Percentiles rank a stretch among this genome's conserved stretches.
Conservation (phyloP, 2,329 filamentous ascomycete genomes). For the Hypomyces rosellus region DNA sequence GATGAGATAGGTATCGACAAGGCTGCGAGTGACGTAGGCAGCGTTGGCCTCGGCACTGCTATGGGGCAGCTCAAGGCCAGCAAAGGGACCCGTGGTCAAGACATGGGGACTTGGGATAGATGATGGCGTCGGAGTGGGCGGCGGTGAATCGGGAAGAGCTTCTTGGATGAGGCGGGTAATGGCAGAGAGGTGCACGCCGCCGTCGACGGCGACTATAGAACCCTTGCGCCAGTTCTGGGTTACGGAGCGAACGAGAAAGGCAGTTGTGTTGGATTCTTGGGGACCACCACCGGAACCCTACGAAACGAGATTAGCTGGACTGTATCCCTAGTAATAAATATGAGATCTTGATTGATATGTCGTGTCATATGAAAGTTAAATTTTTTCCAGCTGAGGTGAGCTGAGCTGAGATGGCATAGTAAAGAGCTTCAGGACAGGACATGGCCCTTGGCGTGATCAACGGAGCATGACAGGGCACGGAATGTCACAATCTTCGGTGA, state of each 20-base stretch:
- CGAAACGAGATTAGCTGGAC: conserved; percentile 20
- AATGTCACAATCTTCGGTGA: too few relatives aligned
- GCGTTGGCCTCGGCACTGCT: conserved; percentile 69
- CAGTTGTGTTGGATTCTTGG: conserved; percentile 81
- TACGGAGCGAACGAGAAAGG: conserved; percentile 78
- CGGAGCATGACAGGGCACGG: too few relatives aligned
- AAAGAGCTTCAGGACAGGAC: not conserved
- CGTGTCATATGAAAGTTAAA: conserved; percentile 2
- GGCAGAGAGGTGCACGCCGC: conserved; percentile 79
- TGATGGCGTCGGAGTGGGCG: conserved; percentile 13
- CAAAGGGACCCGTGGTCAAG: conserved; percentile 67
- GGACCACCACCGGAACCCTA: conserved; percentile 89
- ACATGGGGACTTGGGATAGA: conserved; percentile 38
- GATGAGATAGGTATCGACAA: conserved; percentile 84
- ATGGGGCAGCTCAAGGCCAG: conserved; percentile 65
- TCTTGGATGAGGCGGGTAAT: conserved; percentile 73
- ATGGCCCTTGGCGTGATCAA: conserved; percentile 2
- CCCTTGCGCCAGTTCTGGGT: conserved; percentile 72
- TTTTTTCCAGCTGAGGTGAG: not conserved
- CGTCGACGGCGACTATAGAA: conserved; percentile 87
- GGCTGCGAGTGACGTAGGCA: conserved; percentile 66
- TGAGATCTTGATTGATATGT: not conserved
- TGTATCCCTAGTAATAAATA: too few relatives aligned
- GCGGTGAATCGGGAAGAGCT: conserved; percentile 34
- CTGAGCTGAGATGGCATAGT: conserved; percentile 1